A percentile compares a stretch with the other conserved stretches of the same genome.
phyloP scores from a whole-genome alignment of 192 early-diverging fungal genomes.

The Podila clonocystis region DNA sequence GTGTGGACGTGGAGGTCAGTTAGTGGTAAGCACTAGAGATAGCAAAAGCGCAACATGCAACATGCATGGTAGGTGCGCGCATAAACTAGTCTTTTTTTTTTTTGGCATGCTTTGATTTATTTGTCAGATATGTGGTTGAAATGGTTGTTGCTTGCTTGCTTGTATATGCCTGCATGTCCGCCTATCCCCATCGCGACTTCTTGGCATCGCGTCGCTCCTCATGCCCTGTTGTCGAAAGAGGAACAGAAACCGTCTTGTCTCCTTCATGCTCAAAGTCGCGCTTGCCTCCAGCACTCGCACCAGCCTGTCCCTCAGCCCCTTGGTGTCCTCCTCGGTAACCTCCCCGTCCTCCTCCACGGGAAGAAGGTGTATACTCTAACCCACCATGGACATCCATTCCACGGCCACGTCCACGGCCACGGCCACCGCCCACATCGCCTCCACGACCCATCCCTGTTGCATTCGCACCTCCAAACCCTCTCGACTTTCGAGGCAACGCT shows the following conservation, averaged over 20 bases:
- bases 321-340: conserved; percentile 4
- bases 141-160: too few species aligned
- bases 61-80: too few species aligned
- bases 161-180: too few species aligned
- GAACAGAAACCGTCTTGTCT: neutral
- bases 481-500: conserved; percentile 24
- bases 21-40: too few species aligned
- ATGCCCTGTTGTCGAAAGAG: too few species aligned
- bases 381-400: conserved; percentile 7
- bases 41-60: too few species aligned
- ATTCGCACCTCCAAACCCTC: conserved; percentile 2
- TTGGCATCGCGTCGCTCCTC: conserved; percentile 11
- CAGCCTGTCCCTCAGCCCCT: neutral
- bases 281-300: neutral
- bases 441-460: conserved; percentile 1
- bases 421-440: conserved; percentile 15
- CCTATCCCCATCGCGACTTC: conserved; percentile 40
- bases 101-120: neutral
- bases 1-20: too few species aligned
- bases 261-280: neutral
- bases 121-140: too few species aligned
- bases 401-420: conserved; percentile 22
- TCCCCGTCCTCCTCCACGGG: conserved; percentile 9
- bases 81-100: too few species aligned
- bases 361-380: neutral